phyloP scores from a whole-genome alignment of 106 monocot species.

The Phalaenopsis aphrodite region DNA sequence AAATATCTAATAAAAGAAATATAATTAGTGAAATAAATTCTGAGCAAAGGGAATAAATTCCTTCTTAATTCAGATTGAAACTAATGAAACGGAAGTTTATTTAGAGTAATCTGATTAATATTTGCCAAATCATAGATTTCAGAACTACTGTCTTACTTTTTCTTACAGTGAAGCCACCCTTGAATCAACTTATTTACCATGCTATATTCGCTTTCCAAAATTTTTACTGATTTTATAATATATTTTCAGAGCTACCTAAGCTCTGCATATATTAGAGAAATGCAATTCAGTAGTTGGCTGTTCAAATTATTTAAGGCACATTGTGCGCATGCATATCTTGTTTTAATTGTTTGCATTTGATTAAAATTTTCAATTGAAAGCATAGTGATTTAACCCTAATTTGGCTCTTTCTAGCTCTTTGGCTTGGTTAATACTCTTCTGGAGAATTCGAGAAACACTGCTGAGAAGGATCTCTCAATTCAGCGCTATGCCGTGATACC shows the following conservation, averaged over 20 bases:
- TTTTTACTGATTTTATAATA: too few relatives aligned
- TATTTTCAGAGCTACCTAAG: too few relatives aligned
- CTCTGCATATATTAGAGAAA: not conserved
- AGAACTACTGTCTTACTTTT: not conserved
- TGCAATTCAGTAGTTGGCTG: not conserved
- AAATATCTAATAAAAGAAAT: too few relatives aligned
- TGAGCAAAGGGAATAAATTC: too few relatives aligned
- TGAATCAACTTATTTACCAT: not conserved
- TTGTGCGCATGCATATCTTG: not conserved
- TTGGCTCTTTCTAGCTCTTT: conserved; percentile 61
- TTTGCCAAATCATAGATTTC: not conserved
- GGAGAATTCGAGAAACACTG: conserved; percentile 92
- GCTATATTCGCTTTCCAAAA: not conserved
- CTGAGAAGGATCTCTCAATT: conserved; percentile 94
- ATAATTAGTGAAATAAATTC: too few relatives aligned
- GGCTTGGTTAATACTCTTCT: conserved; percentile 95
- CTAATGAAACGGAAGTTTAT: too few relatives aligned
- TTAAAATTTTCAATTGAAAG: not conserved
- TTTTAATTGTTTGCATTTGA: not conserved
- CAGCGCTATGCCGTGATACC: conserved; percentile 98
- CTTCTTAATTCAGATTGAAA: too few relatives aligned
- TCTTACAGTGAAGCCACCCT: not conserved
- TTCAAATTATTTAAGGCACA: not conserved
- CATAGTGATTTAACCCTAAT: not conserved
- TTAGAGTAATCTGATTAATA: not conserved